Evolutionary conservation across 768 basidiomycete species (phyloP), one percentile per base, ranked within the genome.

Genomic region (Scleroderma citrinum): DNA sequence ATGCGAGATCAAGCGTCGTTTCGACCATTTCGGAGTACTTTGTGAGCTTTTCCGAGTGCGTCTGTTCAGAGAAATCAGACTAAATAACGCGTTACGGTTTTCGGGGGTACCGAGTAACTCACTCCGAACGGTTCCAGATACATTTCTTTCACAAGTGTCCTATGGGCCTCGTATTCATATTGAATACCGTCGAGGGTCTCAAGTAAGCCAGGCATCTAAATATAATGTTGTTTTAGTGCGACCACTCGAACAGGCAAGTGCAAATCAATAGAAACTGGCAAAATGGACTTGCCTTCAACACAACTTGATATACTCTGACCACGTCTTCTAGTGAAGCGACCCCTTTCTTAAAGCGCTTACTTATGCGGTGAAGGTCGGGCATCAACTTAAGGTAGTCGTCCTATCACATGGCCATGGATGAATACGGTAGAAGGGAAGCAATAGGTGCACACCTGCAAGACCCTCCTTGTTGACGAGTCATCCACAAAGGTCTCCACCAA

Each of bases 21-120:
- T 98, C 92, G 2, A 98, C 94, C 89, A 98, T 94, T 52, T 93
- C 89, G 3, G 78, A 74, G 58, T 93, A 95, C 60, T 90, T 90
- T 12, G 73, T 74, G 5, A 98, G 77, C 44, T 71, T 82, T 0
- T 63, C 66, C 16, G 78, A 69, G 53, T 80, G 76, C 54, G 83
- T 75, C 92, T 94, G 56, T n/a, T 34, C 37, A 41, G 3, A 26
- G 36, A 12, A 6, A 23, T 38, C 24, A 30, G 11, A 29, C 16
- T 20, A 13, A 21, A 23, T 29, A 8, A 29, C 26, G 8, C 8
- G 26, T 29, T 29, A 29, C 8, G 26, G 26, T 8, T 29, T 29
- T 29, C 26, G 4, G 4, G 26, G 26, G 8, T 4, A 4, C 26
- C 26, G 26, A n/a, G 26, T 29, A 16, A 31, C 73, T 37, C 51